These are phyloP conservation scores for Camelina sativa DNA, from an alignment of 345 rosid genomes.

Conservation along the genomic window DNA sequence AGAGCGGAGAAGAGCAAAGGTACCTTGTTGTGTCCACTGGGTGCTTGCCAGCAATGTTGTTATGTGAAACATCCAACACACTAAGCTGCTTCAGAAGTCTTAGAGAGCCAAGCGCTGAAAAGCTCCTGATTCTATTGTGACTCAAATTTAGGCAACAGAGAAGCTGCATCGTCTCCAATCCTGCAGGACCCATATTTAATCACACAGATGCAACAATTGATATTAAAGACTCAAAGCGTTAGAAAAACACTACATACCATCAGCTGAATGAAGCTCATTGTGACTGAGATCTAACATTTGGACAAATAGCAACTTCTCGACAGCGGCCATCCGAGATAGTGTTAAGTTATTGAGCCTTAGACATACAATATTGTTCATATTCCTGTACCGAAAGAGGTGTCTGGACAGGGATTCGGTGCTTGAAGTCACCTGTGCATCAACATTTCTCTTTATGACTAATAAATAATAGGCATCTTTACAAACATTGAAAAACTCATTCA, in stretches of 20 bases:
- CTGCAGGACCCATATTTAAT: background rate
- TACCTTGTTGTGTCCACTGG: constrained; percentile 4
- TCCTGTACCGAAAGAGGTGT: constrained; percentile 49
- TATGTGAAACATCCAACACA: background rate
- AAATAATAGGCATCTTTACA: too few species aligned
- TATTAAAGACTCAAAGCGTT: background rate
- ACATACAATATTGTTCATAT: constrained; percentile 47
- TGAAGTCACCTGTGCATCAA: constrained; percentile 48
- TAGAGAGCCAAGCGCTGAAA: background rate
- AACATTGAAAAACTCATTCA: too few species aligned
- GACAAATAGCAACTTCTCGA: background rate
- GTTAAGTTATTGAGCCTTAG: constrained; percentile 49
- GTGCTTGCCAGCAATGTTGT: background rate
- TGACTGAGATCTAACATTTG: constrained; percentile 3
- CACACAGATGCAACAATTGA: background rate
- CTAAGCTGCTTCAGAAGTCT: background rate
- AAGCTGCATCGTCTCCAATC: background rate
- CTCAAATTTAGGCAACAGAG: constrained; percentile 3
- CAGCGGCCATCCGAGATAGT: background rate
- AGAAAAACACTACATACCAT: background rate
- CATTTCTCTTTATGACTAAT: background rate
- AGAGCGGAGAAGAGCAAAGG: background rate
- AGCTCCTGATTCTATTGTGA: constrained; percentile 1
- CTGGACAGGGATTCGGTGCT: constrained; percentile 50
- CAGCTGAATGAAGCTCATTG: constrained; percentile 4